Conservation (phyloP, 2,329 filamentous ascomycete genomes). For the Chalara sp. region DNA sequence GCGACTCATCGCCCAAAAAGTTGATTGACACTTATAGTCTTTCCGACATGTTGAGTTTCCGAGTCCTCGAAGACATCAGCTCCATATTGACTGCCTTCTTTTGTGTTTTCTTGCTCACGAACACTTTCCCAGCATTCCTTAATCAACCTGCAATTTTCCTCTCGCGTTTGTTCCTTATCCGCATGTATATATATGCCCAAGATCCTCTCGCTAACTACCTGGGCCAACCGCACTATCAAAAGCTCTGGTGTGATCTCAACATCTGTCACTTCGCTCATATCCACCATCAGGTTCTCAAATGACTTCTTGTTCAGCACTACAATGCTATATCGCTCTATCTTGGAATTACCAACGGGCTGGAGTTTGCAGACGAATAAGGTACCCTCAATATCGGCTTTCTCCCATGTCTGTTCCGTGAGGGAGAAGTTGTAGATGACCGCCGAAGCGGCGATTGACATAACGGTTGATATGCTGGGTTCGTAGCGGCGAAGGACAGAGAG, state of each 20-base stretch:
- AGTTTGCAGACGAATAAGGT: slow-evolving; percentile 80
- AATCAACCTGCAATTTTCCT: slow-evolving; percentile 20
- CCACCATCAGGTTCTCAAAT: slow-evolving; percentile 63
- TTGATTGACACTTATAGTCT: not conserved
- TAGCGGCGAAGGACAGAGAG: slow-evolving; percentile 77
- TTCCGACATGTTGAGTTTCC: not conserved
- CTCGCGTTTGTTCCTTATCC: slow-evolving; percentile 37
- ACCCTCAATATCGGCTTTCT: slow-evolving; percentile 80
- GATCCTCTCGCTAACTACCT: slow-evolving; percentile 26
- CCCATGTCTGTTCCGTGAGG: slow-evolving; percentile 61
- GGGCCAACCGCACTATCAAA: slow-evolving; percentile 34
- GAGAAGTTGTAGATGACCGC: slow-evolving; percentile 80
- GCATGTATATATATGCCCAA: slow-evolving; percentile 51
- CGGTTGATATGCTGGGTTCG: slow-evolving; percentile 63
- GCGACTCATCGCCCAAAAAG: not conserved
- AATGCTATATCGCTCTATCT: slow-evolving; percentile 42
- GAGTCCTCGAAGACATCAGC: not conserved
- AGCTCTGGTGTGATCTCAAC: slow-evolving; percentile 57
- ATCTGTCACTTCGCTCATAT: slow-evolving; percentile 52
- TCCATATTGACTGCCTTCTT: not conserved
- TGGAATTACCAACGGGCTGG: slow-evolving; percentile 30
- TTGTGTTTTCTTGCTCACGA: not conserved
- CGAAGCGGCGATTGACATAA: slow-evolving; percentile 77
- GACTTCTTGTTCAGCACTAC: slow-evolving; percentile 69
- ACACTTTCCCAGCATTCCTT: slow-evolving; percentile 22